Evolutionary conservation across 768 basidiomycete genomes (phyloP).

Genomic region (Tulasnella sp.): DNA sequence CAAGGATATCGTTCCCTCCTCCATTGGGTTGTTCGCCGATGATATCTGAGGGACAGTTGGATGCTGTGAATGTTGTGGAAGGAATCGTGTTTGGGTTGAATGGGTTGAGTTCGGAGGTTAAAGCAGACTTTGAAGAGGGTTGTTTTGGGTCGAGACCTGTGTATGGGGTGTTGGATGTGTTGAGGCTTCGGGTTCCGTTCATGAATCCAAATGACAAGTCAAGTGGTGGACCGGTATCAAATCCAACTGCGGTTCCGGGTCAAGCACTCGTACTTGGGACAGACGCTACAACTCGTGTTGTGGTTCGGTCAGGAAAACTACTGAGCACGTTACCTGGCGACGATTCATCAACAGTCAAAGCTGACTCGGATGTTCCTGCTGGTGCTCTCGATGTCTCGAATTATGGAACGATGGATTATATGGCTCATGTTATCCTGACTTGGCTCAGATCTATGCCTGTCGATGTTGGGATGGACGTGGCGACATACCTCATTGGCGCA

Average conservation of each 20-base stretch:
- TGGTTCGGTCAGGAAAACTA: slow-evolving; percentile 40
- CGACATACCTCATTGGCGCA: slow-evolving; percentile 39
- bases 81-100: slow-evolving; percentile 39
- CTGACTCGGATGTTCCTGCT: slow-evolving; percentile 24
- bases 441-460: slow-evolving; percentile 43
- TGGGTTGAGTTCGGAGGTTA: slow-evolving; percentile 18
- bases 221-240: background rate
- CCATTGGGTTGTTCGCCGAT: slow-evolving; percentile 51
- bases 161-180: slow-evolving; percentile 49
- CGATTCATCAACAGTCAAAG: slow-evolving; percentile 15
- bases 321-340: slow-evolving; percentile 37
- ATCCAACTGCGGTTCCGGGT: slow-evolving; percentile 28
- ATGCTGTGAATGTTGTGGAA: slow-evolving; percentile 38
- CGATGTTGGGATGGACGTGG: slow-evolving; percentile 32
- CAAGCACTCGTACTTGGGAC: slow-evolving; percentile 40
- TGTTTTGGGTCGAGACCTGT: slow-evolving; percentile 47
- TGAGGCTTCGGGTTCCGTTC: slow-evolving; percentile 48
- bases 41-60: slow-evolving; percentile 30
- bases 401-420: slow-evolving; percentile 42
- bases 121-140: slow-evolving; percentile 32
- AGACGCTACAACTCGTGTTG: slow-evolving; percentile 35
- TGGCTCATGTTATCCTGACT: slow-evolving; percentile 44
- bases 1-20: slow-evolving; percentile 43
- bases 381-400: slow-evolving; percentile 35
- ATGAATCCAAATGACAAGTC: slow-evolving; percentile 32